phyloP scores from a whole-genome alignment of 2,329 filamentous ascomycete genomes.

The Fusarium cyanostomum region DNA sequence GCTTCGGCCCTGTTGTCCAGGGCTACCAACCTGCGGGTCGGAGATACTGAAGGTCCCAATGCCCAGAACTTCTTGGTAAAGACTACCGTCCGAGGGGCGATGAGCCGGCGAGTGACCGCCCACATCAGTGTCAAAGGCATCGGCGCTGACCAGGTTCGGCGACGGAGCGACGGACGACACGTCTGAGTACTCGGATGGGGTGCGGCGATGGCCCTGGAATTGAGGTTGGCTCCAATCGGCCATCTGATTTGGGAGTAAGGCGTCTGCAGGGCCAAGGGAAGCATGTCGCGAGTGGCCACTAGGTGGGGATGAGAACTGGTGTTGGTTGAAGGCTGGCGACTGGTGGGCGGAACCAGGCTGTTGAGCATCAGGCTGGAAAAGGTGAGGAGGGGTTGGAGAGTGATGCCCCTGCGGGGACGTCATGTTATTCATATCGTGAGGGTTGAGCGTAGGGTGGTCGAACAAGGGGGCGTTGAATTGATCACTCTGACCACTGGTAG shows the following conservation, averaged over 20 bases:
- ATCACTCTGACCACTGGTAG: constrained; percentile 60
- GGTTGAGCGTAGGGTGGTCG: constrained; percentile 56
- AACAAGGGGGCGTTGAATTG: constrained; percentile 72
- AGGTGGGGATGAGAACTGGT: constrained; percentile 63
- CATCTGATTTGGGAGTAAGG: constrained; percentile 62
- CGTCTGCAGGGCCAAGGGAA: constrained; percentile 66
- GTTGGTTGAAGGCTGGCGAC: constrained; percentile 66
- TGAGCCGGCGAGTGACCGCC: constrained; percentile 83
- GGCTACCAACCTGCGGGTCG: constrained; percentile 72
- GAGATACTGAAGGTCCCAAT: constrained; percentile 85
- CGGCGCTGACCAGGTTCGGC: constrained; percentile 80
- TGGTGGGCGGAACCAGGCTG: constrained; percentile 61
- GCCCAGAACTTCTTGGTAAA: constrained; percentile 81
- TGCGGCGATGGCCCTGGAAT: constrained; percentile 85
- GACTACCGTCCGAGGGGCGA: constrained; percentile 72
- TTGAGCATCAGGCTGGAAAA: constrained; percentile 60
- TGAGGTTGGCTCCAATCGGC: constrained; percentile 64
- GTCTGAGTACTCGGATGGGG: constrained; percentile 91
- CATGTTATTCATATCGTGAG: constrained; percentile 62
- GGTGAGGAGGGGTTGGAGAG: constrained; percentile 65
- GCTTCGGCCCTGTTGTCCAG: constrained; percentile 76
- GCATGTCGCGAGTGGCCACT: constrained; percentile 63
- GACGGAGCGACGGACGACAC: constrained; percentile 87
- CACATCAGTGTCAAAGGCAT: constrained; percentile 79
- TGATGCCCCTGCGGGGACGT: constrained; percentile 64